A percentile compares a stretch with the other conserved stretches of the same genome.
Conservation (phyloP, 2,329 filamentous ascomycete species). For the Sclerotinia glacialis region DNA sequence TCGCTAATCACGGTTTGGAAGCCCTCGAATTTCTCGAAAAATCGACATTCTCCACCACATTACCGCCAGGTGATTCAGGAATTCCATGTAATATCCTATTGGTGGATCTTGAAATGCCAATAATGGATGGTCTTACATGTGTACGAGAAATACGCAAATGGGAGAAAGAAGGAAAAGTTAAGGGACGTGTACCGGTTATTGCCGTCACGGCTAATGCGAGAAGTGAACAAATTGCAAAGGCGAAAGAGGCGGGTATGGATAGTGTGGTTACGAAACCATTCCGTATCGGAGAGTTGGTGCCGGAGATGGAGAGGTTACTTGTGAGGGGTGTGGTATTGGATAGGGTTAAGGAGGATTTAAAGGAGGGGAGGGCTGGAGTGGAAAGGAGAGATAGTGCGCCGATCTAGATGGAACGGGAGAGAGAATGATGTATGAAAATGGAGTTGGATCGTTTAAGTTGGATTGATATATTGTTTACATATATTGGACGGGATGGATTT, state of each 20-base stretch:
- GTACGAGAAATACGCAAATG: slow-evolving; percentile 61
- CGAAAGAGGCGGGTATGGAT: slow-evolving; percentile 43
- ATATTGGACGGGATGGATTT: not conserved
- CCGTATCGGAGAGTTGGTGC: slow-evolving; percentile 58
- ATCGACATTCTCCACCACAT: slow-evolving; percentile 28
- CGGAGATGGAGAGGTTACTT: slow-evolving; percentile 50
- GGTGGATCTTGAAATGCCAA: slow-evolving; percentile 76
- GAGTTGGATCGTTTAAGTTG: not conserved
- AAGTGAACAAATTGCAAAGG: slow-evolving; percentile 33
- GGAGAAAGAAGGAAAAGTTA: slow-evolving; percentile 50
- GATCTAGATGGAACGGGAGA: not conserved
- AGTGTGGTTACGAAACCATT: slow-evolving; percentile 73
- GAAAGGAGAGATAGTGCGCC: slow-evolving; percentile 16
- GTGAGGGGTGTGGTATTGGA: slow-evolving; percentile 4
- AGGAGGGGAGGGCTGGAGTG: slow-evolving; percentile 4
- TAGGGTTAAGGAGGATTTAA: not conserved
- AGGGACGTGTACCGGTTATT: slow-evolving; percentile 42
- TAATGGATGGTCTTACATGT: slow-evolving; percentile 68
- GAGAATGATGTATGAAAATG: not conserved
- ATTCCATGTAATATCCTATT: slow-evolving; percentile 58
- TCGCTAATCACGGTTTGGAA: slow-evolving; percentile 57
- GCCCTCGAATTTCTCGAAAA: slow-evolving; percentile 45
- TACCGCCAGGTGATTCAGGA: slow-evolving; percentile 24
- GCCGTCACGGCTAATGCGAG: slow-evolving; percentile 39
- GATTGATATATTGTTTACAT: not conserved